Evolutionary conservation across 2,329 filamentous ascomycete species (phyloP).

Genomic region (Purpureocillium takamizusanense): DNA sequence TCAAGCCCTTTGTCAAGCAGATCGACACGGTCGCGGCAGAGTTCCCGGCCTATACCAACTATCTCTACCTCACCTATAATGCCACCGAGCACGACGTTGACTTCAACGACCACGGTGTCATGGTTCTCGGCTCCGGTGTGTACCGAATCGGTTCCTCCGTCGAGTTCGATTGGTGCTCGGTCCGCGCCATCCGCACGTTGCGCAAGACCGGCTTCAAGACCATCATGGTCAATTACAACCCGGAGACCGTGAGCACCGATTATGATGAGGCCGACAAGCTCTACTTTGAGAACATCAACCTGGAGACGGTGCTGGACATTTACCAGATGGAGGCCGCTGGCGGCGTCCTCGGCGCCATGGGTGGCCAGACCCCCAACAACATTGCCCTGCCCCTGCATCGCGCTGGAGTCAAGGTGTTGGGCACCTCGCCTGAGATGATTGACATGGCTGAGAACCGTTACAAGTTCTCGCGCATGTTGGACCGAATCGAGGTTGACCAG

Average conservation of each 20-base stretch:
- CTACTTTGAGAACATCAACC: constrained; percentile 92
- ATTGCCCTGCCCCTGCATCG: constrained; percentile 85
- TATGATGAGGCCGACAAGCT: constrained; percentile 90
- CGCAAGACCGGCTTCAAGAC: constrained; percentile 82
- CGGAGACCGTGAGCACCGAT: constrained; percentile 82
- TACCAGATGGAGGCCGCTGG: constrained; percentile 77
- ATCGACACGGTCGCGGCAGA: constrained; percentile 98
- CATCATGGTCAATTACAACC: constrained; percentile 92
- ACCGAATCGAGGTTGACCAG: constrained; percentile 90
- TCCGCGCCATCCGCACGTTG: constrained; percentile 84
- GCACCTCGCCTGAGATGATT: constrained; percentile 98
- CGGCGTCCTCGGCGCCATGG: constrained; percentile 90
- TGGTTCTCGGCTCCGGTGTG: constrained; percentile 93
- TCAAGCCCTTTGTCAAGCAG: constrained; percentile 89
- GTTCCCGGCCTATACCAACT: constrained; percentile 91
- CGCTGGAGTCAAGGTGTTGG: constrained; percentile 83
- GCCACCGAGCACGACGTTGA: constrained; percentile 73
- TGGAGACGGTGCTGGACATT: constrained; percentile 87
- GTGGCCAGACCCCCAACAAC: constrained; percentile 96
- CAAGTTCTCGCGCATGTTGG: constrained; percentile 98
- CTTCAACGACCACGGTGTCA: constrained; percentile 86
- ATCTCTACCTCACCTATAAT: constrained; percentile 94
- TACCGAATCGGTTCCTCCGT: constrained; percentile 97
- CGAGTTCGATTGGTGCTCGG: constrained; percentile 98
- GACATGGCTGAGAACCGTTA: constrained; percentile 95